These are phyloP conservation scores for Lactifluus pinguis DNA, from an alignment of 768 basidiomycete species.

Conservation along the genomic window DNA sequence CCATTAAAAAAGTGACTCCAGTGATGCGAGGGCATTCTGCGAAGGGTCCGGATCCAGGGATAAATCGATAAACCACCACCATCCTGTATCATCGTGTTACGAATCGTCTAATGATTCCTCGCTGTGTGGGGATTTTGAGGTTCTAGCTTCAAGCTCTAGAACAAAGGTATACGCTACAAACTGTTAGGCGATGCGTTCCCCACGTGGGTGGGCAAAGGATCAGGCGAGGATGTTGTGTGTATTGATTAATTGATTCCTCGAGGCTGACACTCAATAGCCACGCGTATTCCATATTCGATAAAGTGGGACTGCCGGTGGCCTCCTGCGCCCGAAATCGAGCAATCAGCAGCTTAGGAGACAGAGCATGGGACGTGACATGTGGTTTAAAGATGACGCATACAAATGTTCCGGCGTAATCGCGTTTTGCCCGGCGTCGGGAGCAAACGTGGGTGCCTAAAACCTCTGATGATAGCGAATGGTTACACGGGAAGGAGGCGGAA, in stretches of 20 bases:
- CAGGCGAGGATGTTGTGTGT: background rate
- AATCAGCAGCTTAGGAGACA: constrained; percentile 5
- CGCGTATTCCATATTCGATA: background rate
- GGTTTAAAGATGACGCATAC: background rate
- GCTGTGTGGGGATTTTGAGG: background rate
- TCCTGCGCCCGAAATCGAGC: background rate
- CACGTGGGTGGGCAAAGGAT: background rate
- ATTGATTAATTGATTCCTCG: constrained; percentile 1
- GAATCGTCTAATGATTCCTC: background rate
- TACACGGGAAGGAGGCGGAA: background rate
- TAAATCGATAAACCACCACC: background rate
- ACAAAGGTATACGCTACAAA: background rate
- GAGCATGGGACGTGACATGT: background rate
- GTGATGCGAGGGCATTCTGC: background rate
- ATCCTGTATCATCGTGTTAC: background rate
- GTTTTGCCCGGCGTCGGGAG: background rate
- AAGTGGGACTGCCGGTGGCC: background rate
- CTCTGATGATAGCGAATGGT: background rate
- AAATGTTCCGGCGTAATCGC: background rate
- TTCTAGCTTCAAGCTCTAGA: background rate
- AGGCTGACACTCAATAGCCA: constrained; percentile 5
- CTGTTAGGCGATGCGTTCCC: background rate
- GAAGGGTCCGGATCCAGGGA: background rate
- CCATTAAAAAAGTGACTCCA: constrained; percentile 10
- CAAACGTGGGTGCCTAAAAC: background rate